Base-by-base conservation (phyloP, 2,329 filamentous ascomycete species). In the Verticillium dahliae region DNA sequence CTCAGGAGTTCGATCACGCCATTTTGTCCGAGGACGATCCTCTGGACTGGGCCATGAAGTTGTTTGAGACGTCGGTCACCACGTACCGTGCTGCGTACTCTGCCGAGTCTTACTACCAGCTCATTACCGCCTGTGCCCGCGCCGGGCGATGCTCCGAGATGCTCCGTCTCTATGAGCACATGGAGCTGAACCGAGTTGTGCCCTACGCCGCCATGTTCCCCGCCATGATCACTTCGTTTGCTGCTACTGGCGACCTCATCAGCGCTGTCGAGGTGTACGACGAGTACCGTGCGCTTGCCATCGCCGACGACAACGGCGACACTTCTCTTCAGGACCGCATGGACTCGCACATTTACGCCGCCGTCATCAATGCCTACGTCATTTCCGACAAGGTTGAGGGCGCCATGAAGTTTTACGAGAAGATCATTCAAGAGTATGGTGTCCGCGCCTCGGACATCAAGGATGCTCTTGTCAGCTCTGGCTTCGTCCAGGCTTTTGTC, bases 261-360 rank as follows among this genome's bases (percentile, higher is more conserved):
- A 96, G 90, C 68, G 95, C 93, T 22, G 91, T 98, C 6, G 92
- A 97, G 73, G 92, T 92, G 76, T 99, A 97, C 77, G 94, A 96
- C 66, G 91, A 97, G 75, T 98, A 98, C 81, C 92, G 92, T 71
- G 85, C 86, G 56, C 81, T 97, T 52, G 93, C 94, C n/a, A 86
- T 98, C 59, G 87, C 89, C 45, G 85, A 95, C 72, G 90, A 97
- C 73, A 85, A 83, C 45, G 92, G 92, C 62, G 80, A 86, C 62
- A 80, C 87, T 56, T 84, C 84, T 18, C 79, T 92, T 10, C 81
- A 88, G 56, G 83, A 89, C 65, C 88, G 93, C 58, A 82, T 90
- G 57, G 94, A 98, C 71, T 86, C 88, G 34, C 83, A 92, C 66
- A 90, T 98, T 6, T 98, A 99, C 71, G 92, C 93, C 31, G 85